phyloP scores from a whole-genome alignment of 352 stramenopile species.

The Phytophthora cactorum region DNA sequence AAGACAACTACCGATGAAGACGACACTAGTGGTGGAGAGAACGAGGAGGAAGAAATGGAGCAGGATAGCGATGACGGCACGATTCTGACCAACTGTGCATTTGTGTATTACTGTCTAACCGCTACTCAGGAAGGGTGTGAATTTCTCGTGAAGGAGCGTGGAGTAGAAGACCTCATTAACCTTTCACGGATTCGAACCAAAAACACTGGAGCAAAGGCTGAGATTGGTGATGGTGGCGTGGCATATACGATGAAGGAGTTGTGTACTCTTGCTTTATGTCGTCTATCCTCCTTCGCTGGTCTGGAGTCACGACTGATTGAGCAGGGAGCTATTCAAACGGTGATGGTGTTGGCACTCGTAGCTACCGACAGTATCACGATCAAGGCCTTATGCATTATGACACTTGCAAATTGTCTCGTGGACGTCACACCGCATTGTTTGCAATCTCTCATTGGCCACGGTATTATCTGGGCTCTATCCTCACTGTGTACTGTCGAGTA shows the following conservation, averaged over 20 bases:
- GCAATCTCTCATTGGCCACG: slow-evolving; percentile 71
- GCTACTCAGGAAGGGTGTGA: slow-evolving; percentile 74
- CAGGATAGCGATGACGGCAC: slow-evolving; percentile 40
- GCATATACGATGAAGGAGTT: slow-evolving; percentile 63
- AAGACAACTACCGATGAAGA: not conserved
- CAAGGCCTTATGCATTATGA: slow-evolving; percentile 79
- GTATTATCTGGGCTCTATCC: slow-evolving; percentile 77
- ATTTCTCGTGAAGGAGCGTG: slow-evolving; percentile 72
- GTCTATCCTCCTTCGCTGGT: slow-evolving; percentile 67
- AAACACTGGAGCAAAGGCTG: slow-evolving; percentile 18
- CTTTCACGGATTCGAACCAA: slow-evolving; percentile 56
- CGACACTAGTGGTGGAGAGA: slow-evolving; percentile 11
- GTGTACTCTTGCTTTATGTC: slow-evolving; percentile 73
- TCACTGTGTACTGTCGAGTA: slow-evolving; percentile 73
- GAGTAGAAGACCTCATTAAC: slow-evolving; percentile 76
- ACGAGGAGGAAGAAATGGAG: slow-evolving; percentile 26
- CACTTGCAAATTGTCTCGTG: slow-evolving; percentile 77
- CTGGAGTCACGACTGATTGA: slow-evolving; percentile 74
- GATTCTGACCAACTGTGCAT: slow-evolving; percentile 74
- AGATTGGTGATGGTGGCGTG: slow-evolving; percentile 6
- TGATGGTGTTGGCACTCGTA: slow-evolving; percentile 79
- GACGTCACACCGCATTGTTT: slow-evolving; percentile 61
- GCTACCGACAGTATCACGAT: slow-evolving; percentile 65
- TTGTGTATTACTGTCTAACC: slow-evolving; percentile 71
- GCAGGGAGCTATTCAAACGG: slow-evolving; percentile 69